Evolutionary conservation across 805 yeast species (phyloP).

Genomic region (Saccharomyces kudriavzevii): DNA sequence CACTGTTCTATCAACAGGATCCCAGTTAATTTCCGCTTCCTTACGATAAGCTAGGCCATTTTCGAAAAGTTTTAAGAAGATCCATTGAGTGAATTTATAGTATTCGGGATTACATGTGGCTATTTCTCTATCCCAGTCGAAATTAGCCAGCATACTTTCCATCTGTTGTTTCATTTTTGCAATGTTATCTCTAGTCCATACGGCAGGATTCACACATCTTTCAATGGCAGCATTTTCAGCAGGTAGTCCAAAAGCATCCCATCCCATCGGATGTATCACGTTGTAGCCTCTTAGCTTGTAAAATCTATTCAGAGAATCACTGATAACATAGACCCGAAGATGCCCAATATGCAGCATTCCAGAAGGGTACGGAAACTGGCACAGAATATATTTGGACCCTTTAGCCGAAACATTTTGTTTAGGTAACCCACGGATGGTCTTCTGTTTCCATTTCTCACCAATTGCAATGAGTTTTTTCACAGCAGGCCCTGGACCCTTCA

Average conservation of each 20-base stretch:
- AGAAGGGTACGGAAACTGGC: slow-evolving; percentile 96
- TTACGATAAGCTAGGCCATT: slow-evolving; percentile 79
- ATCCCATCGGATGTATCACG: slow-evolving; percentile 95
- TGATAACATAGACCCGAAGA: slow-evolving; percentile 82
- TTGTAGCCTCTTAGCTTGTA: slow-evolving; percentile 65
- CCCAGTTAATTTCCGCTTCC: slow-evolving; percentile 93
- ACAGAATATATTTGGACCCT: slow-evolving; percentile 44
- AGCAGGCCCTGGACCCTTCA: background rate
- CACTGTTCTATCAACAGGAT: slow-evolving; percentile 90
- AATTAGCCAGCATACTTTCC: slow-evolving; percentile 68
- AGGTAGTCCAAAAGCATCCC: slow-evolving; percentile 98
- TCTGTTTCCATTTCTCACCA: slow-evolving; percentile 25
- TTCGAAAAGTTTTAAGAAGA: slow-evolving; percentile 65
- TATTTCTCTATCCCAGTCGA: slow-evolving; percentile 90
- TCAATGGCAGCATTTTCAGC: slow-evolving; percentile 98
- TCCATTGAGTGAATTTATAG: slow-evolving; percentile 86
- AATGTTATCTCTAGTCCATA: slow-evolving; percentile 81
- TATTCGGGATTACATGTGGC: slow-evolving; percentile 81
- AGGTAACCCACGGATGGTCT: slow-evolving; percentile 14
- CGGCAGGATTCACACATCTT: slow-evolving; percentile 64
- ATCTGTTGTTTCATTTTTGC: slow-evolving; percentile 78
- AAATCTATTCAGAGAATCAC: slow-evolving; percentile 75
- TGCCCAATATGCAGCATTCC: slow-evolving; percentile 93
- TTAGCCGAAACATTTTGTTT: slow-evolving; percentile 4
- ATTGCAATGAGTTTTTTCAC: slow-evolving; percentile 10